Evolutionary conservation across 768 basidiomycete species (phyloP), one percentile per base, ranked within the genome.

Genomic region (Tulasnella calospora): DNA sequence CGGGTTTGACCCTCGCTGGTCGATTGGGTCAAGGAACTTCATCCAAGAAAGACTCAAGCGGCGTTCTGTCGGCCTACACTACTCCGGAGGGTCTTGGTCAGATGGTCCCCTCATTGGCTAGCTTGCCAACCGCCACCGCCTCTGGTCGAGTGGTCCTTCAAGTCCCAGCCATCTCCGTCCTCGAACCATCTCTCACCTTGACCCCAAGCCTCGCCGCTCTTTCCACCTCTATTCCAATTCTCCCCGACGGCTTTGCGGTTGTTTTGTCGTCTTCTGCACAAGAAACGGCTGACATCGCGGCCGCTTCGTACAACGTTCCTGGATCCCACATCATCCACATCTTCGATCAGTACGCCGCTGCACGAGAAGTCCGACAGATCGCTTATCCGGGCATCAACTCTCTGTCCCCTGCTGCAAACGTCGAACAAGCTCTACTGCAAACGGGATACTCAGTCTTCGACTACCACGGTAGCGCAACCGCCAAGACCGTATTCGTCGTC

Each of bases 301-400:
- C 89, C 36, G 87, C 94, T 71, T 87, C 94, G n/a, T 96, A 96
- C 86, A 87, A 87, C 79, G 84, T 93, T 73, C 87, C 87, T 21
- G 83, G 85, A 27, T 88, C 86, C 57, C 94, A 97, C 84, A 90
- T 94, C 78, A 88, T 96, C 77, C 95, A 98, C 83, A 85, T 98
- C 57, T 96, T 99, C 82, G 96, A 99, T 84, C 94, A 97, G 81
- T 88, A 93, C 82, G 89, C 90, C 79, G 87, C 90, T 41, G 87
- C 91, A 44, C 91, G 97, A 35, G 95, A 99, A 85, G 85, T 89
- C 90, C 92, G 2, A 88, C 90, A 76, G 82, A 86, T 44, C 84
- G 90, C 47, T 81, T 84, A 36, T 86, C 87, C 12, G 76, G 87
- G 2, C 81, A 87, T 21, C 80, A 84, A 6, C 79, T 83, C 0